Evolutionary conservation across 1,139 yeast species (phyloP).

Genomic region (Pichia sp.): DNA sequence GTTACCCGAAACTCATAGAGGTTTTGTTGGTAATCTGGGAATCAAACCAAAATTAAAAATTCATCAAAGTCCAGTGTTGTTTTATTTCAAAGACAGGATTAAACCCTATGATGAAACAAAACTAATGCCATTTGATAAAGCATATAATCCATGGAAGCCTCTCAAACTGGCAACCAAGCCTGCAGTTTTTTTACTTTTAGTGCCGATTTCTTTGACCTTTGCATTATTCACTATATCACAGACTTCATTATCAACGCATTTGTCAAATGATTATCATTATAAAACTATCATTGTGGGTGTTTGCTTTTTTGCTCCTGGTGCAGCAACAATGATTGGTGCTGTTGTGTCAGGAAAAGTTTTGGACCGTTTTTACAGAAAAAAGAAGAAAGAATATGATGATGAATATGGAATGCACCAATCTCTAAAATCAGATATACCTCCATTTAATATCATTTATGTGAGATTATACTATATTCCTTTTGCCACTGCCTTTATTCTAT

Average conservation of each 20-base stretch:
- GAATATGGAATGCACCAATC: conserved; percentile 9
- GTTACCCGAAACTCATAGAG: conserved; percentile 67
- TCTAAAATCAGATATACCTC: conserved; percentile 13
- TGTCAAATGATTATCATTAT: conserved; percentile 41
- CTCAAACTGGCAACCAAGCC: conserved; percentile 32
- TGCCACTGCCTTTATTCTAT: conserved; percentile 28
- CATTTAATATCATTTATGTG: conserved; percentile 39
- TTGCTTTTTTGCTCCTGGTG: conserved; percentile 53
- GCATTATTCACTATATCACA: conserved; percentile 63
- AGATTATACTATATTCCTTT: conserved; percentile 33
- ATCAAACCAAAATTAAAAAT: conserved; percentile 33
- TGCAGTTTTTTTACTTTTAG: conserved; percentile 21
- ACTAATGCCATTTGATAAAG: conserved; percentile 17
- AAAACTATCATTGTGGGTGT: conserved; percentile 50
- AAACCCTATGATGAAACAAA: conserved; percentile 17
- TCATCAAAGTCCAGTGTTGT: conserved; percentile 37
- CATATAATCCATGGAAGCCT: conserved; percentile 36
- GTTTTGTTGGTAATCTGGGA: conserved; percentile 62
- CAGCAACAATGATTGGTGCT: conserved; percentile 50
- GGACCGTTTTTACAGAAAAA: conserved; percentile 36
- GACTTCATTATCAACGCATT: conserved; percentile 52
- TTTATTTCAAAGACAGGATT: conserved; percentile 16
- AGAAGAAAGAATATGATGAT: conserved; percentile 19
- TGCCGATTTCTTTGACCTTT: conserved; percentile 56
- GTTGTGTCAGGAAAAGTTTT: conserved; percentile 37